Conservation (phyloP, 208 protist genomes). For the Trypanosomatidae sp. region DNA sequence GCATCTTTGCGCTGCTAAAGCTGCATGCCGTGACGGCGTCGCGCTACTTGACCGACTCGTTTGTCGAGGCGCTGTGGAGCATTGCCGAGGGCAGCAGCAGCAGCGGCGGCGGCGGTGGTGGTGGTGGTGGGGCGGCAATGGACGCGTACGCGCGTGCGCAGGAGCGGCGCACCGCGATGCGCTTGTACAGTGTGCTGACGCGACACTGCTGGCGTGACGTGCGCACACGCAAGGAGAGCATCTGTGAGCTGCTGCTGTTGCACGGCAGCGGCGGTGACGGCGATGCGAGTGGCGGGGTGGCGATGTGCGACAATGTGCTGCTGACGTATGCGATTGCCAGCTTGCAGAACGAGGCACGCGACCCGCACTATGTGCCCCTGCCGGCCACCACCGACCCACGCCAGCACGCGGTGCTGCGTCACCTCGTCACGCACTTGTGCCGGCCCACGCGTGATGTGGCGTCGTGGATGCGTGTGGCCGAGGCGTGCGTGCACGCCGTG, state of each 20-base stretch:
- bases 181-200: slow-evolving; percentile 74
- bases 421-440: slow-evolving; percentile 72
- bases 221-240: slow-evolving; percentile 40
- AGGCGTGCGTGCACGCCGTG: slow-evolving; percentile 51
- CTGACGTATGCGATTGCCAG: slow-evolving; percentile 66
- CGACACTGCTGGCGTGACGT: slow-evolving; percentile 61
- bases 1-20: slow-evolving; percentile 65
- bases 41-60: slow-evolving; percentile 20
- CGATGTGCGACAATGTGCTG: slow-evolving; percentile 69
- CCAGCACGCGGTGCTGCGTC: slow-evolving; percentile 37
- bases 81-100: slow-evolving; percentile 66
- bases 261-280: not conserved
- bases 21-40: not conserved
- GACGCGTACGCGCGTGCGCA: slow-evolving; percentile 7
- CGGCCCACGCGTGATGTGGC: slow-evolving; percentile 46
- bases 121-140: too few species aligned
- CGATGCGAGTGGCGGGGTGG: slow-evolving; percentile 12
- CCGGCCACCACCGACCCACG: slow-evolving; percentile 18
- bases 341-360: slow-evolving; percentile 50
- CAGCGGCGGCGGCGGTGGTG: too few species aligned
- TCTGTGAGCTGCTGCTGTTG: slow-evolving; percentile 46
- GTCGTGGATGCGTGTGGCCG: slow-evolving; percentile 70
- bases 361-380: slow-evolving; percentile 61
- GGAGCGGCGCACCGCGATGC: slow-evolving; percentile 65
- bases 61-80: slow-evolving; percentile 78